These are phyloP conservation scores for Claviceps pusilla DNA, from an alignment of 2,329 filamentous ascomycete genomes.

Conservation along the genomic window DNA sequence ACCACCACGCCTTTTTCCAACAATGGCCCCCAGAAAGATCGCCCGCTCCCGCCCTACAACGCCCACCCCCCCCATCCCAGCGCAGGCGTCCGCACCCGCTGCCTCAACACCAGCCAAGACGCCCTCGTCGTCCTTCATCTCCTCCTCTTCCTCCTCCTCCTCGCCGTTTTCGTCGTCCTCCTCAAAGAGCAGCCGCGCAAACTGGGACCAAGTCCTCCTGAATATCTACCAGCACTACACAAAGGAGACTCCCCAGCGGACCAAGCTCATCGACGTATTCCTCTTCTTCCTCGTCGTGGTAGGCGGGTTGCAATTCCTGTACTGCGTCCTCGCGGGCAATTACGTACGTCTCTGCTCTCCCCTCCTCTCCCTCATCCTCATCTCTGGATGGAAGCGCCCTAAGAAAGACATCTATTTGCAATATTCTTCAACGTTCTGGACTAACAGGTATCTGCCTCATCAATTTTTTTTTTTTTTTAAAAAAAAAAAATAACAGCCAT, in stretches of 20 bases:
- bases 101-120: background rate
- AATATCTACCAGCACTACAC: conserved; percentile 68
- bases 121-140: background rate
- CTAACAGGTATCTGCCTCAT: conserved; percentile 7
- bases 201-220: conserved; percentile 45
- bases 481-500: conserved; percentile 46
- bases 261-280: conserved; percentile 83
- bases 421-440: background rate
- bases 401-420: too few species aligned
- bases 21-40: conserved; percentile 39
- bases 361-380: background rate
- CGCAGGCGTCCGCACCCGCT: background rate
- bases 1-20: background rate
- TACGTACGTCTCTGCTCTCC: conserved; percentile 51
- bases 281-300: conserved; percentile 75
- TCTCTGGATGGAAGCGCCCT: too few species aligned
- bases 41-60: conserved; percentile 14
- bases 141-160: background rate
- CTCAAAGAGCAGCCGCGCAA: conserved; percentile 16
- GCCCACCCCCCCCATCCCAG: conserved; percentile 3
- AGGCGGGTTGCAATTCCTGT: conserved; percentile 81
- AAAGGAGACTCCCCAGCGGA: conserved; percentile 70
- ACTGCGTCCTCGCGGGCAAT: conserved; percentile 83
- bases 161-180: background rate
- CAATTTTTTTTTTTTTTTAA: too few species aligned